Base-by-base conservation (phyloP, 2,329 filamentous ascomycete species). In the Penicillium sp. region DNA sequence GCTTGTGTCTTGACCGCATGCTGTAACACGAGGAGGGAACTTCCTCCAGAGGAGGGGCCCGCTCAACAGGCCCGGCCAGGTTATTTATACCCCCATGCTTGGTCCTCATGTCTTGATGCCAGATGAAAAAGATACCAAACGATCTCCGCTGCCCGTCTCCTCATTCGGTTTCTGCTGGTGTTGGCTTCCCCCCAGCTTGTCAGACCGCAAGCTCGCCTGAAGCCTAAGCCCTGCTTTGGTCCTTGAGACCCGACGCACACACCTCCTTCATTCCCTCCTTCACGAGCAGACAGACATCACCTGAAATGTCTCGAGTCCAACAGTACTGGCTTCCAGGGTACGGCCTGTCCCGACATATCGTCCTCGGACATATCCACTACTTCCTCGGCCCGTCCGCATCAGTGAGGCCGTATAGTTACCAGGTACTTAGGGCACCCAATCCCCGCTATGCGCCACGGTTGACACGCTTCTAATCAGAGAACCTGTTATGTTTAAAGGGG, bases 311-410 rank as follows among this genome's bases (percentile, higher is more conserved):
- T 28, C 75, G 70, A 59, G 69, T 72, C 49, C 75, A 79, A 61
- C 77, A 81, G 66, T 83, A 83, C 68, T 83, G 81, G 76, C 73
- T 83, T 47, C 80, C 81, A 35, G 81, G 81, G 53, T 82, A 79
- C 62, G 76, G 77, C 17, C 77, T 83, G n/a, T 82, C 80, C 47
- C 77, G 81, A 44, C 80, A 82, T 61, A 78, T 83, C 59, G 80
- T 83, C 49, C 73, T 83, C 51, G 78, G 79, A 45, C 79, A 82
- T 53, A 80, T 83, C 53, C 80, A 82, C 60, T 82, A 79, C 64
- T 81, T 82, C 62, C 76, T 83, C 28, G 81, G 81, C 12, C 81
- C 81, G 44, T 76, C 76, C 59, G 79, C 81, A 58, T 79, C 79
- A 9, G 80, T 79, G 38, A 74, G 81, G 61, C 81, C 81, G 42